Evolutionary conservation across 2,329 filamentous ascomycete genomes (phyloP), one percentile per base, ranked within the genome.

Genomic region (Colletotrichum tamarilloi): DNA sequence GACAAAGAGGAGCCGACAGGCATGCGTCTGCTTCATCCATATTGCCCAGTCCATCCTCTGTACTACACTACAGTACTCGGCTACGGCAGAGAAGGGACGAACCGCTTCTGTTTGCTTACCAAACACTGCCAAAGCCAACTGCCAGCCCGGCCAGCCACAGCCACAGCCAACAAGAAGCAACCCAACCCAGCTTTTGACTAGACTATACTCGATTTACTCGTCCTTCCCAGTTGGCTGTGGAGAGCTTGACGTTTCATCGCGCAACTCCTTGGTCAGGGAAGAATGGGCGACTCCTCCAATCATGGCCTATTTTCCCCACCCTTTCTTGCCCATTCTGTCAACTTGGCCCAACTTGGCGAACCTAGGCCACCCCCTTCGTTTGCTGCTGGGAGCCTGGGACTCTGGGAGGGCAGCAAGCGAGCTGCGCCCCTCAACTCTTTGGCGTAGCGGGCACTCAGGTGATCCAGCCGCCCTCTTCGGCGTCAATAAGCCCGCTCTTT

Each of bases 171-270:
- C 42, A 46, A 42, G 16, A 19, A 46, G 42, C 42, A 46, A 8
- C 42, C 42, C 42, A 19, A 8, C 42, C 42, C 42, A 16, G 42
- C 42, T 46, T 19, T 38, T 14, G 42, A 46, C 42, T 46, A 24
- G 42, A 28, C 59, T 28, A 28, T 38, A 16, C 24, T 24, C 24
- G 38, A 9, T 28, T 24, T 38, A 9, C 24, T 24, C 24, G 38
- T n/a, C 14, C 8, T 6, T 62, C n/a, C 57, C 38, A 24, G 58
- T 62, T 63, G 60, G 60, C 46, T 19, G 28, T 49, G 30, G 62
- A 30, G 22, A 56, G 30, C 24, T 64, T 46, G 67, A 64, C 70
- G 70, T 73, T 73, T 73, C 70, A 73, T 70, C 70, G 67, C 67
- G 60, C 67, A 56, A 56, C 53, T 62, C 49, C 59, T 32, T 22